Base-by-base conservation (phyloP, 225 moss, liverwort and hornwort genomes). In the Marchantia paleacea region DNA sequence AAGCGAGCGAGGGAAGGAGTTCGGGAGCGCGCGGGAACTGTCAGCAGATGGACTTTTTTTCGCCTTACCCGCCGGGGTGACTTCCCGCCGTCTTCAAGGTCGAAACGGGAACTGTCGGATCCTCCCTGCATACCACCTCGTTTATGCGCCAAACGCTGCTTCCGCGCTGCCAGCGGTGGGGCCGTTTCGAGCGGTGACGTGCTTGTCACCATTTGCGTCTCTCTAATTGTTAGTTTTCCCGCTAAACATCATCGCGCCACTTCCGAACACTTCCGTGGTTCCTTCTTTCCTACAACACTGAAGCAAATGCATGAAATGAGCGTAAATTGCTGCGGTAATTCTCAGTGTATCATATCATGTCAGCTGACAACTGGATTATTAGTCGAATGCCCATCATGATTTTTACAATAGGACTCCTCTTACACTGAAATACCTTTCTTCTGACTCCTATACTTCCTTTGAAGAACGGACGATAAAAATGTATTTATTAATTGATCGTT, bases 111-210 rank as follows among this genome's bases (percentile, higher is more conserved):
- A 54, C 55, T 30, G 55, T 55, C 75, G 29, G 75, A 55, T 1
- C 19, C 72, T 52, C n/a, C 25, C 24, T 7, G 16, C 6, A 10
- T 68, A 7, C 22, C 52, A 73, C 72, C 4, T 24, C 24, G 7
- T 28, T 18, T 26, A 12, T 75, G 55, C 29, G 55, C 54, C 55
- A 75, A 54, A 75, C 75, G 72, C 75, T 55, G 55, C 75, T 75
- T 14, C 28, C 12, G 20, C 55, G 24, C 11, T 30, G 75, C 75
- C 75, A 54, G 48, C 71, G 71, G 49, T 71, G 71, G 28, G 75
- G 75, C 75, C 75, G 75, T 10, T n/a, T 75, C 29, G 0, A 29
- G 15, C 26, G 75, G 55, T 75, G 75, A 55, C 53, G 75, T 30
- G 75, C 75, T 73, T 13, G 28, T 68, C 31, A 68, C 15, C 30